Evolutionary conservation across 352 stramenopile genomes (phyloP), one percentile per base, ranked within the genome.

Genomic region (Globisporangium yorkense): DNA sequence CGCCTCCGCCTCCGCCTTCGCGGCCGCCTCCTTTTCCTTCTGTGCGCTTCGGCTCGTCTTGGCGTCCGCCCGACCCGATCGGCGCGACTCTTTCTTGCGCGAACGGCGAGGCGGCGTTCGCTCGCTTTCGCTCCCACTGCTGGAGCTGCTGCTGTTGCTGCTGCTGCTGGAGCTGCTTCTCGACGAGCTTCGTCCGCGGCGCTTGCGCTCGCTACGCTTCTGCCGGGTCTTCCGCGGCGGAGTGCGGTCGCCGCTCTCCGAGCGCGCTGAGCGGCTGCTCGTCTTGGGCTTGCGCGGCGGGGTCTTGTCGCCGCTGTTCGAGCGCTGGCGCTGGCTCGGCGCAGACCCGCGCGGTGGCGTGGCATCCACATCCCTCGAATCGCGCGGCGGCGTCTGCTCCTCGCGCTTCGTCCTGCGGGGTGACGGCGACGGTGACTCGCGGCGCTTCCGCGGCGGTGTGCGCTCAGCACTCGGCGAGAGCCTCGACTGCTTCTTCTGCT

Each of bases 211-310:
- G 24, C 44, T 61, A 20, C 41, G 43, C 43, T 54, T 59, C 16
- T 40, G 20, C 31, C 58, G 58, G 20, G 39, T 24, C 33, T 56
- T 59, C 7, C 63, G 59, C 40, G 63, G 59, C 4, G 66, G 62
- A 40, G 65, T 70, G 7, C 54, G 41, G 37, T 70, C 62, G 24
- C 44, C 20, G 37, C 60, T 66, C 20, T 45, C 27, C 1, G 60
- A 62, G 18, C 60, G 60, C 29, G 44, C 16, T 41, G 43, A 47
- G 41, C 51, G 44, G 16, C 24, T 24, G 51, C 43, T n/a, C 8
- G 44, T 59, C 24, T 73, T 75, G 29, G 57, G 15, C 27, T 74
- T 77, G 40, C 69, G 71, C 3, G 68, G 68, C 2, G 72, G 72
- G 4, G 71, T 70, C 58, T 12, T 61, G 9, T 66, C 56, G 8